These are phyloP conservation scores for Trichoderma simmonsii DNA, from an alignment of 2,329 filamentous ascomycete species.

Conservation along the genomic window DNA sequence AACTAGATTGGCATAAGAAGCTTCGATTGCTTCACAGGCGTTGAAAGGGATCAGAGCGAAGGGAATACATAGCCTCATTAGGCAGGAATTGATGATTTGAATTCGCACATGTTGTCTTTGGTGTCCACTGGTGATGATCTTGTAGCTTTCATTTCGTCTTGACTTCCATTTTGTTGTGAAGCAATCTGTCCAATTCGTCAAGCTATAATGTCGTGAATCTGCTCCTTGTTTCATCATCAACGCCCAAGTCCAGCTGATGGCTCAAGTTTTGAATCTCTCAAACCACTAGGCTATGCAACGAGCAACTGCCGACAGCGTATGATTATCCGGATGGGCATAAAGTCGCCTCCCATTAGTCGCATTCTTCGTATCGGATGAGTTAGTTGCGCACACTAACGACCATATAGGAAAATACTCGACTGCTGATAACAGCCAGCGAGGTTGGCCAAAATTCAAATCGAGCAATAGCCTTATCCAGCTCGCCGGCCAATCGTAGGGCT, in stretches of 20 bases:
- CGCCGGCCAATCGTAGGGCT: not conserved
- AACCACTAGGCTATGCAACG: not conserved
- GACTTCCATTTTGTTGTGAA: not conserved
- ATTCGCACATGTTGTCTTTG: not conserved
- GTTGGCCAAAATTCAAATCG: not conserved
- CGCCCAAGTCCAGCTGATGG: not conserved
- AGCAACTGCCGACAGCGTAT: not conserved
- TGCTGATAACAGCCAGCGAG: not conserved
- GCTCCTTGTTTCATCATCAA: not conserved
- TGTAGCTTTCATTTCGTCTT: not conserved
- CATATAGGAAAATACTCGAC: not conserved
- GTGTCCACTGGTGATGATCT: not conserved
- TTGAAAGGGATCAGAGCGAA: not conserved
- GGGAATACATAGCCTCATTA: not conserved
- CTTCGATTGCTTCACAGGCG: not conserved
- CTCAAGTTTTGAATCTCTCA: not conserved
- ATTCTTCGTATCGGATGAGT: not conserved
- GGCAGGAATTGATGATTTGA: conserved; percentile 10
- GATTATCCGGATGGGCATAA: not conserved
- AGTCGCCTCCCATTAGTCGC: not conserved
- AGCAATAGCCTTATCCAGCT: not conserved
- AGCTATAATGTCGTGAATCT: not conserved
- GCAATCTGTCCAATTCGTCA: not conserved
- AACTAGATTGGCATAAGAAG: conserved; percentile 16
- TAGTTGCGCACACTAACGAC: not conserved